Evolutionary conservation across 345 rosid genomes (phyloP).

Genomic region (Lenwebbia sp.): DNA sequence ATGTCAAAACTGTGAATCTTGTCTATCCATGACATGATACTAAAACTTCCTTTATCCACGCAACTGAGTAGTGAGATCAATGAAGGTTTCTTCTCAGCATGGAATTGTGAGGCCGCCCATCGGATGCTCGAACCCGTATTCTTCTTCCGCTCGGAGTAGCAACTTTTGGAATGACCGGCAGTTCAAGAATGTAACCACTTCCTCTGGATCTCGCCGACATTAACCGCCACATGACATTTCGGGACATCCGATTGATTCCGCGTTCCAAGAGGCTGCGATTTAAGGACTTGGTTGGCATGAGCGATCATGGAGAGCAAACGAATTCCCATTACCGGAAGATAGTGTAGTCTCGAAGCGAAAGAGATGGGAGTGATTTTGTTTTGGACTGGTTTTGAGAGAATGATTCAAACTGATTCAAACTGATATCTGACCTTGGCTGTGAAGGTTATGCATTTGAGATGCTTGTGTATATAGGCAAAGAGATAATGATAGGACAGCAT

Average conservation of each 20-base stretch:
- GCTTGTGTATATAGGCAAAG: not conserved
- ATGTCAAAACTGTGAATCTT: not conserved
- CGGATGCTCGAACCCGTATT: slow-evolving; percentile 8
- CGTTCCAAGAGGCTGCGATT: slow-evolving; percentile 12
- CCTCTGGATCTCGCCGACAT: slow-evolving; percentile 35
- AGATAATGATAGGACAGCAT: not conserved
- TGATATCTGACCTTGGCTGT: not conserved
- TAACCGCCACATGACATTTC: slow-evolving; percentile 29
- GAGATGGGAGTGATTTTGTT: not conserved
- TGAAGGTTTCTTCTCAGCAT: slow-evolving; percentile 8
- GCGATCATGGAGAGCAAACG: slow-evolving; percentile 15
- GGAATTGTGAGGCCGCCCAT: slow-evolving; percentile 19
- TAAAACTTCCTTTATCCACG: not conserved
- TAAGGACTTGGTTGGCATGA: slow-evolving; percentile 19
- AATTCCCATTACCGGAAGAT: slow-evolving; percentile 7
- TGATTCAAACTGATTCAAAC: not conserved
- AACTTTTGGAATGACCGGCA: not conserved
- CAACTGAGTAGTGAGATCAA: slow-evolving; percentile 1
- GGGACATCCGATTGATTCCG: slow-evolving; percentile 17
- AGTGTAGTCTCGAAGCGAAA: not conserved
- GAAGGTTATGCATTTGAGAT: not conserved
- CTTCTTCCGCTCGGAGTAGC: slow-evolving; percentile 1
- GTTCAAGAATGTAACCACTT: slow-evolving; percentile 14
- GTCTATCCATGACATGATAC: too few species aligned
- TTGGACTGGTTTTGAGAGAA: not conserved